Percentiles rank a stretch among this genome's conserved stretches.
Evolutionary conservation across 2,329 filamentous ascomycete species (phyloP).

Genomic region (Triangularia setosa): DNA sequence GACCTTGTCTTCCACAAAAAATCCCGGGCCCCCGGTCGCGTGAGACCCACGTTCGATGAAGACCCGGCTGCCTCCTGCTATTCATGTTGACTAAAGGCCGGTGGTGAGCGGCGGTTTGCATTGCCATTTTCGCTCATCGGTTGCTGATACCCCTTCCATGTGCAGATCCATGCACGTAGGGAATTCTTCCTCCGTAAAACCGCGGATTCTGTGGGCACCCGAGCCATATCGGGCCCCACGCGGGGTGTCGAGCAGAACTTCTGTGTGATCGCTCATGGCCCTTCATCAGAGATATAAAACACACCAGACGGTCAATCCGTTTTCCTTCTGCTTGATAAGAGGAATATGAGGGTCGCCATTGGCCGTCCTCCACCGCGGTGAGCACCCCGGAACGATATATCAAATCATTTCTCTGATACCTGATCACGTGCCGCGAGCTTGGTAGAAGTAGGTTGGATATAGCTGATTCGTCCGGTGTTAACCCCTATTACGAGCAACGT

Average conservation of each 20-base stretch:
- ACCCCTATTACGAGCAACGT: neutral
- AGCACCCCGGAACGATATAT: neutral
- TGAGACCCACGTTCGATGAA: neutral
- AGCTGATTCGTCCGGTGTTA: neutral
- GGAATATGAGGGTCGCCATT: neutral
- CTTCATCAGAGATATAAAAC: neutral
- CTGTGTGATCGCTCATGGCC: neutral
- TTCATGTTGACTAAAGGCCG: neutral
- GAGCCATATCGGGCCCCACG: neutral
- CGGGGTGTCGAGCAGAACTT: neutral
- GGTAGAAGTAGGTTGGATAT: neutral
- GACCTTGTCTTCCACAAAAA: neutral
- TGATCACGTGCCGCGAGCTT: neutral
- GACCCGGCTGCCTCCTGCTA: neutral
- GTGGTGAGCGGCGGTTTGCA: neutral
- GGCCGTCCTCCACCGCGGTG: neutral
- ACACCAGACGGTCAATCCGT: neutral
- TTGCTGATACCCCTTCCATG: neutral
- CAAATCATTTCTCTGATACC: neutral
- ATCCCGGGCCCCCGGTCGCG: neutral
- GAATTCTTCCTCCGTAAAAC: neutral
- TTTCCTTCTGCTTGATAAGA: neutral
- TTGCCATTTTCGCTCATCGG: neutral
- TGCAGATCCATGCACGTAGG: neutral
- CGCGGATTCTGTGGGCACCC: neutral